Evolutionary conservation across 1,284 basidiomycete genomes (phyloP).

Genomic region (Phaffia rhodozyma): DNA sequence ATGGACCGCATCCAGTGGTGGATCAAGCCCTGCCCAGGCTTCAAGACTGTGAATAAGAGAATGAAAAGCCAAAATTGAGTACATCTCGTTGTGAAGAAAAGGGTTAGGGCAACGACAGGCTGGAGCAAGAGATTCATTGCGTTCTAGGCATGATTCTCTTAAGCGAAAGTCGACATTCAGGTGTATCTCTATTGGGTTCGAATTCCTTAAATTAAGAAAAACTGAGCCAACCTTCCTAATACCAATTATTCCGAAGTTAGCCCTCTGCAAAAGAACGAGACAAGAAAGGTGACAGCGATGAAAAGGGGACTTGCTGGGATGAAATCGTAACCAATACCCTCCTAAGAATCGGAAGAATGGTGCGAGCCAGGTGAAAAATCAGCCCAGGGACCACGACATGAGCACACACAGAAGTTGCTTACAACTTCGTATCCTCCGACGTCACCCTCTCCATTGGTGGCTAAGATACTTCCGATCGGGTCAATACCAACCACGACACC

Average conservation of each 20-base stretch:
- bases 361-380: no score
- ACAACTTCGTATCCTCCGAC: slow-evolving; percentile 58
- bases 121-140: no score
- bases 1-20: slow-evolving; percentile 75
- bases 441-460: slow-evolving; percentile 51
- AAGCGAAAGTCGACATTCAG: slow-evolving; percentile 23
- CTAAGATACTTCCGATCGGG: slow-evolving; percentile 85
- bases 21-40: slow-evolving; percentile 31
- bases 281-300: slow-evolving; percentile 29
- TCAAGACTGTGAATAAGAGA: slow-evolving; percentile 22
- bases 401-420: slow-evolving; percentile 7
- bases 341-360: no score
- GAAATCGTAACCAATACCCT: no score
- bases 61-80: slow-evolving; percentile 28
- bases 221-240: neutral
- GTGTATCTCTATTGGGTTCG: slow-evolving; percentile 31
- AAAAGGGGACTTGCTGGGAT: slow-evolving; percentile 30
- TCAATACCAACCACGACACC: slow-evolving; percentile 66
- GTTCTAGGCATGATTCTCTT: no score
- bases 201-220: neutral
- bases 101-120: no score
- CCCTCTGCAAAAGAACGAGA: neutral
- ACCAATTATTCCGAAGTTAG: neutral
- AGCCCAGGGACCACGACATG: no score
- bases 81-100: no score